Base-by-base conservation (phyloP, 176 grass and related monocot species). In the Oryza longistaminata region DNA sequence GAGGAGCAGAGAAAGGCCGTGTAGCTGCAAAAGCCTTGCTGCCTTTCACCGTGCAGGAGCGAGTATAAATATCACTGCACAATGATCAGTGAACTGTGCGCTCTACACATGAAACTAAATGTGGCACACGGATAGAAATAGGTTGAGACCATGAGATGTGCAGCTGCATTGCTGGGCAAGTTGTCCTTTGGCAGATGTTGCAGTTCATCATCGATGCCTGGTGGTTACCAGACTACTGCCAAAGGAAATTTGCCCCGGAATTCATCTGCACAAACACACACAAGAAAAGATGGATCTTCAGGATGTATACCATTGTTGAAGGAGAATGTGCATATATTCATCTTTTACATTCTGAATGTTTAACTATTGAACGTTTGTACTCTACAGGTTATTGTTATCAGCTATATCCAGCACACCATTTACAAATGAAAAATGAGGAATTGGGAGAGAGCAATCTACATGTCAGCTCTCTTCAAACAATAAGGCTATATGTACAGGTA, bases 231-330 rank as follows among this genome's bases (percentile, higher is more conserved):
- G 29, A 13, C 64, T 71, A 21, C 77, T 85, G 86, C 86, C 82
- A 78, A 88, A 88, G 86, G 82, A 91, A 88, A 85, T 85, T 88
- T 91, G 82, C 72, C 90, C 82, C 66, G 77, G 66, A 91, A 91
- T 88, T 88, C 66, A 74, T 21, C 86, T 85, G 55, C 71, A 68
- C 82, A 88, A 70, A 5, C 66, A 77, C 34, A 19, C 14, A 6
- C n/a, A 52, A 50, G 19, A 1, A 37, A 53, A 34, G 11, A 39
- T 40, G 17, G 10, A 65, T 50, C 58, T 50, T 11, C 12, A 70
- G 27, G 1, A 35, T 35, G 12, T 72, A 12, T 72, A 12, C 25
- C 6, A n/a, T 52, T 3, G 12, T 35, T 3, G 3, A 64, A 3
- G 26, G 21, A 0, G 22, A 71, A 84, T 68, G 34, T 31, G 24